Evolutionary conservation across 2,329 filamentous ascomycete species (phyloP).

Genomic region (Paradendryphiella salina): DNA sequence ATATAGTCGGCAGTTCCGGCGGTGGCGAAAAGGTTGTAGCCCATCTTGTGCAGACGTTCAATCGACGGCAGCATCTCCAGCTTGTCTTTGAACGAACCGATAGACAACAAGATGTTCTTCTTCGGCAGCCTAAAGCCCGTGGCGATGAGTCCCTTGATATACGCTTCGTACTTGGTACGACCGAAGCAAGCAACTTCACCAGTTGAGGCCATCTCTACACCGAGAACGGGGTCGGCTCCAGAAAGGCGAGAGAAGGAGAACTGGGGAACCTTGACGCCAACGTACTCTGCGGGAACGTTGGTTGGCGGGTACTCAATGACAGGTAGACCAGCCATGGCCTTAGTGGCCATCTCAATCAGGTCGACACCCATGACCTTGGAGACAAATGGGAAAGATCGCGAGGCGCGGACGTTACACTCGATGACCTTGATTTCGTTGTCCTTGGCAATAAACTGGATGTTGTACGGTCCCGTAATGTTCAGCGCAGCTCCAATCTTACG

Average conservation of each 20-base stretch:
- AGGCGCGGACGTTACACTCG: conserved; percentile 96
- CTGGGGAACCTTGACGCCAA: conserved; percentile 97
- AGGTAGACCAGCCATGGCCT: conserved; percentile 86
- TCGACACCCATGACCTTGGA: conserved; percentile 99
- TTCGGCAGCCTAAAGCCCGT: conserved; percentile 96
- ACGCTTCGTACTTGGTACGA: conserved; percentile 93
- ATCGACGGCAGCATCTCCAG: conserved; percentile 94
- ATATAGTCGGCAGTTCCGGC: conserved; percentile 96
- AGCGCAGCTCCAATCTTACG: conserved; percentile 91
- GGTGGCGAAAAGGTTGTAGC: conserved; percentile 94
- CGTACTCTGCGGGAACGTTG: conserved; percentile 75
- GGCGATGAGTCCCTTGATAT: conserved; percentile 92
- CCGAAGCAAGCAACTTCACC: conserved; percentile 98
- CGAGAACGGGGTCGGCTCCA: conserved; percentile 91
- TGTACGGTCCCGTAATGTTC: conserved; percentile 95
- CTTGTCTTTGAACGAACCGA: conserved; percentile 98
- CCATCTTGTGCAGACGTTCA: conserved; percentile 82
- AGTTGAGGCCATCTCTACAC: conserved; percentile 98
- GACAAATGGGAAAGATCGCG: conserved; percentile 95
- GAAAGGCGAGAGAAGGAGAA: conserved; percentile 98
- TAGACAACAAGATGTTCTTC: conserved; percentile 91
- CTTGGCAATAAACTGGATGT: conserved; percentile 99
- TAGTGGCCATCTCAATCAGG: conserved; percentile 97
- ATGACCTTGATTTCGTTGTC: conserved; percentile 99
- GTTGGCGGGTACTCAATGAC: conserved; percentile 80